A percentile compares a stretch with the other conserved stretches of the same genome.
phyloP scores from a whole-genome alignment of 2,329 filamentous ascomycete genomes.

The Zalaria sp. region DNA sequence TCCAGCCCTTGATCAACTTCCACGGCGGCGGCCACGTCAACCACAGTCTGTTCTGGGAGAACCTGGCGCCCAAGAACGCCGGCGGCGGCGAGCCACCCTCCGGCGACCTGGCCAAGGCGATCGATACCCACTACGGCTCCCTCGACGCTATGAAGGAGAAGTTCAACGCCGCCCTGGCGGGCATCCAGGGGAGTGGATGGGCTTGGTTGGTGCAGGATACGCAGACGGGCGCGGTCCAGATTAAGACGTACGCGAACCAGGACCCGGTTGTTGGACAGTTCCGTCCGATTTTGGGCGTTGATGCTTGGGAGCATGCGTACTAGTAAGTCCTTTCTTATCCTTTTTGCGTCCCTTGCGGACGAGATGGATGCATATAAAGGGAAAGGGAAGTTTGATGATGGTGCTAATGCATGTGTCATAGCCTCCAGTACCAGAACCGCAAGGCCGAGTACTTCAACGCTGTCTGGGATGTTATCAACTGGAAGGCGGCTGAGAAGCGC shows the following conservation, averaged over 20 bases:
- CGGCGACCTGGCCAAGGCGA: slow-evolving; percentile 42
- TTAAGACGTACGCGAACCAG: slow-evolving; percentile 71
- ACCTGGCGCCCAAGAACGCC: slow-evolving; percentile 51
- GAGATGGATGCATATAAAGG: not conserved
- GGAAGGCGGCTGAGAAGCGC: slow-evolving; percentile 74
- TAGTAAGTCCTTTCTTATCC: slow-evolving; percentile 39
- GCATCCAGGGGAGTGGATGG: slow-evolving; percentile 53
- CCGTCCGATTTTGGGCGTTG: slow-evolving; percentile 71
- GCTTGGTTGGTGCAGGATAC: slow-evolving; percentile 49
- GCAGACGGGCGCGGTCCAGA: slow-evolving; percentile 43
- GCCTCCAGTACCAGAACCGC: slow-evolving; percentile 87
- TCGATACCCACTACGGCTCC: slow-evolving; percentile 45
- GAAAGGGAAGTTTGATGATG: not conserved
- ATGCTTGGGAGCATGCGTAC: slow-evolving; percentile 95
- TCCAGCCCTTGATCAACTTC: slow-evolving; percentile 49
- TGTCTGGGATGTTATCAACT: slow-evolving; percentile 93
- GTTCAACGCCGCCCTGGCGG: slow-evolving; percentile 49
- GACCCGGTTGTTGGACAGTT: slow-evolving; percentile 77
- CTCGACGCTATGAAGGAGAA: slow-evolving; percentile 46
- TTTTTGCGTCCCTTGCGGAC: not conserved
- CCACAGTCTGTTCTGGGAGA: slow-evolving; percentile 57
- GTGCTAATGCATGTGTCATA: slow-evolving; percentile 11
- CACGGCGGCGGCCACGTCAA: slow-evolving; percentile 55
- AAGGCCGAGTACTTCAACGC: slow-evolving; percentile 92
- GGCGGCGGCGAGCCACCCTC: slow-evolving; percentile 51